Evolutionary conservation across 257 asterid genomes (phyloP).

Genomic region (Fraxinus excelsior): DNA sequence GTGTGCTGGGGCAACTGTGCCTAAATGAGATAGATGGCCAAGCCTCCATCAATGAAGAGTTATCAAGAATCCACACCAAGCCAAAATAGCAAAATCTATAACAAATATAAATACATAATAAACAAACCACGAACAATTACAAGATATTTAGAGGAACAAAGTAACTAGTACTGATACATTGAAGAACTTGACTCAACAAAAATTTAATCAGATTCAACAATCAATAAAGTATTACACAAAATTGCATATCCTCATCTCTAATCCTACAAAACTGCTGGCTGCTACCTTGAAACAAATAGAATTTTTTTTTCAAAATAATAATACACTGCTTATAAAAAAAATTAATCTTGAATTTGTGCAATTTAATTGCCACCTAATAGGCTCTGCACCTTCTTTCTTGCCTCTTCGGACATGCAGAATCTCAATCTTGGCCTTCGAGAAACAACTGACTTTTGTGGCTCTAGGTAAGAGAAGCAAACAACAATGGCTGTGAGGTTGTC

Average conservation of each 20-base stretch:
- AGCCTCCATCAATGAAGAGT: neutral
- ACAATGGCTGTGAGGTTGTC: conserved; percentile 88
- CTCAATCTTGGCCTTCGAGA: conserved; percentile 56
- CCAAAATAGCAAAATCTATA: no score
- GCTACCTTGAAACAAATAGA: neutral
- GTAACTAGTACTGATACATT: no score
- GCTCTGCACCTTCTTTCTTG: conserved; percentile 60
- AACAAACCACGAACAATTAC: no score
- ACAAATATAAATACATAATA: no score
- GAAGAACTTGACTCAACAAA: no score
- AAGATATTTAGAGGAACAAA: no score
- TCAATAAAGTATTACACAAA: no score
- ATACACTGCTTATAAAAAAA: neutral
- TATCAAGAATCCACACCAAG: neutral
- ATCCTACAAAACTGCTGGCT: neutral
- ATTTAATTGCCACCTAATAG: conserved; percentile 50
- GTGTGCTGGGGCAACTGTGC: neutral
- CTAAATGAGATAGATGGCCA: neutral
- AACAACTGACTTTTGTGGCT: conserved; percentile 34
- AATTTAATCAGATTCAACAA: no score
- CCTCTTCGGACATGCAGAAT: conserved; percentile 73
- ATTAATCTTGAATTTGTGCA: conserved; percentile 10
- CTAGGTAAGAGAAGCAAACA: conserved; percentile 55
- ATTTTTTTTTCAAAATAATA: neutral
- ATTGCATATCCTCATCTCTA: neutral